Percentiles rank a stretch among this genome's conserved stretches.
Evolutionary conservation across 2,329 filamentous ascomycete genomes (phyloP).

Genomic region (Thelonectria olida): DNA sequence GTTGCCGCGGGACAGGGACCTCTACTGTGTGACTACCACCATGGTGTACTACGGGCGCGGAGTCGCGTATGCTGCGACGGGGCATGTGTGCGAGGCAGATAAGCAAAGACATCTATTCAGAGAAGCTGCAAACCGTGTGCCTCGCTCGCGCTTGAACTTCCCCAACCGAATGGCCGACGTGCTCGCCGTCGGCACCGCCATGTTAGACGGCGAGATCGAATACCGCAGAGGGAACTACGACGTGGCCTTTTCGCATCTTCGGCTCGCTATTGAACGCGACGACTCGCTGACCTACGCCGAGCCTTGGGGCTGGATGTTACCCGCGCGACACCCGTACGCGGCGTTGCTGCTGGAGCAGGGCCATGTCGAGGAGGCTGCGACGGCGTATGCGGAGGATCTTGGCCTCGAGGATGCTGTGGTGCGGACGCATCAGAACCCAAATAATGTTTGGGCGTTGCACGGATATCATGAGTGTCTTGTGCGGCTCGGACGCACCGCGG

Average conservation of each 20-base stretch:
- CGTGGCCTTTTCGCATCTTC: slow-evolving; percentile 67
- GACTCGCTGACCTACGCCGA: slow-evolving; percentile 75
- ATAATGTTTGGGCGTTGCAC: slow-evolving; percentile 77
- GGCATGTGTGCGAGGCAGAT: slow-evolving; percentile 63
- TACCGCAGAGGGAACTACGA: slow-evolving; percentile 71
- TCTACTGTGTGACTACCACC: slow-evolving; percentile 77
- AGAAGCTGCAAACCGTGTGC: slow-evolving; percentile 61
- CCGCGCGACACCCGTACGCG: slow-evolving; percentile 74
- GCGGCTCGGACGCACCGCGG: neutral
- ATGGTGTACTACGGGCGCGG: slow-evolving; percentile 75
- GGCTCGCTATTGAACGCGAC: slow-evolving; percentile 66
- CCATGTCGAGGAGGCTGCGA: slow-evolving; percentile 62
- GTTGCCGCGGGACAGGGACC: slow-evolving; percentile 63
- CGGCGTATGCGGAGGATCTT: slow-evolving; percentile 67
- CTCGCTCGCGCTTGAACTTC: slow-evolving; percentile 62
- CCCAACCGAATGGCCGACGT: slow-evolving; percentile 61
- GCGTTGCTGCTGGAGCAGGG: slow-evolving; percentile 75
- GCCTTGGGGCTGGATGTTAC: slow-evolving; percentile 85
- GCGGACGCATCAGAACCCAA: slow-evolving; percentile 68
- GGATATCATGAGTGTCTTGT: slow-evolving; percentile 70
- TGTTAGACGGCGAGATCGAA: slow-evolving; percentile 78
- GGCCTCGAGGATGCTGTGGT: slow-evolving; percentile 65
- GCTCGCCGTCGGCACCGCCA: slow-evolving; percentile 68
- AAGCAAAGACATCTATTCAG: slow-evolving; percentile 60
- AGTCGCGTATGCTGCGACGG: slow-evolving; percentile 70